Conservation (phyloP, 2,329 filamentous ascomycete species). For the Colletotrichum eremochloae region DNA sequence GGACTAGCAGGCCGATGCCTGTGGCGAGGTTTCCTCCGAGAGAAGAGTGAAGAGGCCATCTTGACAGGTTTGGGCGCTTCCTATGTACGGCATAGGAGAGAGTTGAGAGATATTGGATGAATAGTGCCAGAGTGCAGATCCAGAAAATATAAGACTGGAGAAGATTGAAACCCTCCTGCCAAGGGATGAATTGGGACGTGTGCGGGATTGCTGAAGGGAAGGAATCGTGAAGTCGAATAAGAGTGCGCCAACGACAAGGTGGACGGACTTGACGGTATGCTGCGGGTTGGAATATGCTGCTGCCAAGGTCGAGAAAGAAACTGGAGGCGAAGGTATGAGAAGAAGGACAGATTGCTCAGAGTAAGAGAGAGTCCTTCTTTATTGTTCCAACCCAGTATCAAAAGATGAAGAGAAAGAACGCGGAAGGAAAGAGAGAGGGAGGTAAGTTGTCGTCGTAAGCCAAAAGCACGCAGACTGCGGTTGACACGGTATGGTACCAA, state of each 20-base stretch:
- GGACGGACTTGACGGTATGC: too few relatives aligned
- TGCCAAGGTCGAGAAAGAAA: neutral
- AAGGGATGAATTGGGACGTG: neutral
- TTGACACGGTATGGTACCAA: neutral
- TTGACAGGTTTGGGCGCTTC: neutral
- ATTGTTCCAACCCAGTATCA: neutral
- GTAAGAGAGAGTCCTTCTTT: neutral
- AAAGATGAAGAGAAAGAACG: neutral
- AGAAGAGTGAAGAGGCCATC: constrained; percentile 26
- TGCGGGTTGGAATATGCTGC: neutral
- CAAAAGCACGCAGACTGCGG: constrained; percentile 6
- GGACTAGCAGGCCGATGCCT: constrained; percentile 5
- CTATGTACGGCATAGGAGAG: neutral
- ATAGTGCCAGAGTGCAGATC: neutral
- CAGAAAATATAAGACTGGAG: neutral
- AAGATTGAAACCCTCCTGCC: neutral
- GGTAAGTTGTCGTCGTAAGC: neutral
- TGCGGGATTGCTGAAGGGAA: neutral
- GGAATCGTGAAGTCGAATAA: neutral
- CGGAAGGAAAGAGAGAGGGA: neutral
- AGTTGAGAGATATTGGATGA: neutral
- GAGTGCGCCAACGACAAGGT: too few relatives aligned
- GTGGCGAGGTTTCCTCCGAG: constrained; percentile 29
- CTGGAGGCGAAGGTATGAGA: neutral
- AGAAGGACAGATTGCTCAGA: neutral